Conservation (phyloP, 2,329 filamentous ascomycete species). For the Coniochaeta ligniaria region DNA sequence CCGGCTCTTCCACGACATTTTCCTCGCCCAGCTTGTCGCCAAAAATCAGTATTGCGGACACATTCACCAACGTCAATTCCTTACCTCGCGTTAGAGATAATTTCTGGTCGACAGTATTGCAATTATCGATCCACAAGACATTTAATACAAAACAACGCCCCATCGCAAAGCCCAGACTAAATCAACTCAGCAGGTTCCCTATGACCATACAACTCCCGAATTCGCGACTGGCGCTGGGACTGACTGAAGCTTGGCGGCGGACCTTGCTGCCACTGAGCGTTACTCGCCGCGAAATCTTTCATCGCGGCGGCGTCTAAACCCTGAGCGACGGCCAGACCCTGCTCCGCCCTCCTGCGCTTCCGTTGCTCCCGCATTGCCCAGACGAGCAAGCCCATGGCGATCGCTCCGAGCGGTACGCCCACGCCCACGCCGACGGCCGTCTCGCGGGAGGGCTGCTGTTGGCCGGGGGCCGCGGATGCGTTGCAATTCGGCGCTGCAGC, state of each 20-base stretch:
- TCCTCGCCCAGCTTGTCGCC: too few relatives aligned
- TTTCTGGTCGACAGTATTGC: too few relatives aligned
- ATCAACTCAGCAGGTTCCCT: neutral
- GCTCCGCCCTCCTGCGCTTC: neutral
- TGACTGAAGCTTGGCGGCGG: neutral
- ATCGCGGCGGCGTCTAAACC: neutral
- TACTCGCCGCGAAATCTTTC: neutral
- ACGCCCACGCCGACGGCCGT: neutral
- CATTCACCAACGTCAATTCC: too few relatives aligned
- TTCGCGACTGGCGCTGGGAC: neutral
- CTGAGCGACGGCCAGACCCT: neutral
- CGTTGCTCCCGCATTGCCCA: neutral
- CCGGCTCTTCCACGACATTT: too few relatives aligned
- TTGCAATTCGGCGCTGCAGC: neutral
- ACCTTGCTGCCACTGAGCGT: neutral
- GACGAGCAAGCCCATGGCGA: neutral
- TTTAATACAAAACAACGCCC: too few relatives aligned
- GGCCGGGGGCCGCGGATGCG: neutral
- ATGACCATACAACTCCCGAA: neutral
- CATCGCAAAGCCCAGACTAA: neutral
- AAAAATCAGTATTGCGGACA: too few relatives aligned
- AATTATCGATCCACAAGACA: too few relatives aligned
- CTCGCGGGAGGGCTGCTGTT: neutral
- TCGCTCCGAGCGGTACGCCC: neutral
- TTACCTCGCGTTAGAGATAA: too few relatives aligned